phyloP scores from a whole-genome alignment of 768 basidiomycete species.

The Piloderma croceum region DNA sequence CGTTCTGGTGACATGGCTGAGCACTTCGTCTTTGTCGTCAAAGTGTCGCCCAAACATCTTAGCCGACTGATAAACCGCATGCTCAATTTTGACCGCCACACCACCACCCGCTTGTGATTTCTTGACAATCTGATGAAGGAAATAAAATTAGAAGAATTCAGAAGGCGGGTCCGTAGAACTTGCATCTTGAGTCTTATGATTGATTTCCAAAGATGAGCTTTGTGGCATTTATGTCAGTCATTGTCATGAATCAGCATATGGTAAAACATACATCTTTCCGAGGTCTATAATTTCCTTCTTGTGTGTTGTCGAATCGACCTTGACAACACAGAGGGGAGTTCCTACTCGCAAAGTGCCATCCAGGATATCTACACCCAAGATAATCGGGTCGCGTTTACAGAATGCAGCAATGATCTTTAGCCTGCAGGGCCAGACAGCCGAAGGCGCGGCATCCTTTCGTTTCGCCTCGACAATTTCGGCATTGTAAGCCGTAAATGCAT shows the following conservation, averaged over 20 bases:
- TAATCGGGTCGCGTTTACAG: slow-evolving; percentile 95
- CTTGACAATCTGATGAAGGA: slow-evolving; percentile 67
- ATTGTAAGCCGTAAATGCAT: slow-evolving; percentile 93
- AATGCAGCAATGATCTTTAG: slow-evolving; percentile 92
- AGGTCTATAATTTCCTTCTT: slow-evolving; percentile 89
- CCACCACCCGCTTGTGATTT: slow-evolving; percentile 92
- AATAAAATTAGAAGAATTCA: background rate
- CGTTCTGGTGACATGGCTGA: slow-evolving; percentile 85
- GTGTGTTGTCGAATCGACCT: slow-evolving; percentile 78
- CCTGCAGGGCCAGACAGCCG: slow-evolving; percentile 95
- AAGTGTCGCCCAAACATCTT: slow-evolving; percentile 97
- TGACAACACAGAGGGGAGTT: slow-evolving; percentile 93
- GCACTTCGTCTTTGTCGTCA: slow-evolving; percentile 90
- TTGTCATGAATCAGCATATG: background rate
- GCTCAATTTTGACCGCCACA: slow-evolving; percentile 97
- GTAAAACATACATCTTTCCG: slow-evolving; percentile 78
- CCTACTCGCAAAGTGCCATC: slow-evolving; percentile 89
- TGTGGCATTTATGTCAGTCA: slow-evolving; percentile 10
- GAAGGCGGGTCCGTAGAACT: slow-evolving; percentile 18
- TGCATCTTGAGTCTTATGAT: slow-evolving; percentile 85
- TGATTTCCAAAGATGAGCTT: slow-evolving; percentile 95
- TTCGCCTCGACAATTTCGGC: slow-evolving; percentile 90
- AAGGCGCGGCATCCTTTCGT: slow-evolving; percentile 83
- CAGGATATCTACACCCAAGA: slow-evolving; percentile 92
- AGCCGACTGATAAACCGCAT: slow-evolving; percentile 90